Evolutionary conservation across 2,329 filamentous ascomycete species (phyloP), one percentile per base, ranked within the genome.

Genomic region (Westerdykella aurantiaca): DNA sequence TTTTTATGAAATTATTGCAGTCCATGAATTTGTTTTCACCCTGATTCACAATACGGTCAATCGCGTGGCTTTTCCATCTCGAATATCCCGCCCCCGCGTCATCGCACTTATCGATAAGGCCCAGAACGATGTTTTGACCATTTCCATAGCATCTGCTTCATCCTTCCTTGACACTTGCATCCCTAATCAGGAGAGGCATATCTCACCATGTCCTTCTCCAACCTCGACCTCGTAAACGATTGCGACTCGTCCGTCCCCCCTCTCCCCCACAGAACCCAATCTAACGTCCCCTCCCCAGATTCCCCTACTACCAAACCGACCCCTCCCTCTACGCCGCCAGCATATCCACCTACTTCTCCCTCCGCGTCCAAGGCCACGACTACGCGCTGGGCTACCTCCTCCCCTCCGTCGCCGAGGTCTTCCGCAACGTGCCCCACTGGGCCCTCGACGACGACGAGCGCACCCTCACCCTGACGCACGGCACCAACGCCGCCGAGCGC

Each of bases 221-320:
- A 79, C 50, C 67, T 81, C 39, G 75, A 80, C 41, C 67, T 81
- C 21, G 63, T 81, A 38, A 68, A 73, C 41, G 76, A 80, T 64
- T 79, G 76, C 67, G 78, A 81, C 62, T 75, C 69, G 71, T 73
- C 64, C 38, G 43, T 34, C 41, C 41, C 22, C 18, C 25, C 7
- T 29, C 9, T 12, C 7, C 25, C 25, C 25, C 9, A 10, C 21
- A 14, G 39, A 29, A 23, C 44, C 13, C 23, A 23, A 23, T 45
- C 40, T 12, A 29, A 29, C 25, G 6, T 42, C 29, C 37, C 37
- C 23, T 5, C 21, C 21, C 37, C 57, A 91, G 86, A 58, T 95
- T 95, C 60, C 89, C 89, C 1, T 88, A 94, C 68, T 75, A 78
- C 44, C 75, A 83, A 44, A 74, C 73, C 43, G 72, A 83, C 51